phyloP scores from a whole-genome alignment of 2,329 filamentous ascomycete genomes.

The Diaporthe australafricana region DNA sequence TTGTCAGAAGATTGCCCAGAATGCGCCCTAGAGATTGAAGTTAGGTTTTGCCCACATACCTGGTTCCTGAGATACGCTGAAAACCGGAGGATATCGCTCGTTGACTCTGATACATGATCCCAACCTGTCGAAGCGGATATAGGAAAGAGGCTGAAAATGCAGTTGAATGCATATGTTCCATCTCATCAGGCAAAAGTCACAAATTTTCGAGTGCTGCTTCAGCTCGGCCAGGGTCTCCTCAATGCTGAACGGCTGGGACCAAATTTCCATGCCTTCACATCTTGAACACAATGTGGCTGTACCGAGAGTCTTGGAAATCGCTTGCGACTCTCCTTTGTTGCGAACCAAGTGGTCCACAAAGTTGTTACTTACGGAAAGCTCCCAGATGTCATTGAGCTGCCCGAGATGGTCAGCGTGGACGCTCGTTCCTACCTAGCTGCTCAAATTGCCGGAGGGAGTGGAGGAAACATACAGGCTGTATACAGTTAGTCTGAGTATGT shows the following conservation, averaged over 20 bases:
- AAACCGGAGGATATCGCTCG: not conserved
- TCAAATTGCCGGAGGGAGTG: no score
- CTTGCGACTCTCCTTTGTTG: not conserved
- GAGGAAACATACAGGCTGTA: no score
- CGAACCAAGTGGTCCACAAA: not conserved
- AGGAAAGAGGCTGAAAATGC: not conserved
- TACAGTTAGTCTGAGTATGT: no score
- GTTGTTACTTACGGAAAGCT: not conserved
- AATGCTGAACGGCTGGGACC: not conserved
- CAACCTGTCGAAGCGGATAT: not conserved
- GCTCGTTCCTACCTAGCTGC: no score
- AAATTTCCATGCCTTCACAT: not conserved
- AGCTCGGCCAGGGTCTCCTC: not conserved
- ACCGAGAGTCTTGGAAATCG: no score
- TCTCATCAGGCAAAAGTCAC: slow-evolving; percentile 7
- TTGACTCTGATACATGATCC: slow-evolving; percentile 16
- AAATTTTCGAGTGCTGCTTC: not conserved
- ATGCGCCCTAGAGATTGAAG: no score
- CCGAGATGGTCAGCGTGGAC: no score
- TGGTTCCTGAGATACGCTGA: no score
- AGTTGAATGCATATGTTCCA: not conserved
- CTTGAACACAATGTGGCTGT: not conserved
- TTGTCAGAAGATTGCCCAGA: no score
- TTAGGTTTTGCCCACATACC: no score
- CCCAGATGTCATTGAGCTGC: slow-evolving; percentile 5